Percentiles rank a stretch among this genome's conserved stretches.
phyloP scores from a whole-genome alignment of 805 yeast species.

The Brettanomyces anomalus region DNA sequence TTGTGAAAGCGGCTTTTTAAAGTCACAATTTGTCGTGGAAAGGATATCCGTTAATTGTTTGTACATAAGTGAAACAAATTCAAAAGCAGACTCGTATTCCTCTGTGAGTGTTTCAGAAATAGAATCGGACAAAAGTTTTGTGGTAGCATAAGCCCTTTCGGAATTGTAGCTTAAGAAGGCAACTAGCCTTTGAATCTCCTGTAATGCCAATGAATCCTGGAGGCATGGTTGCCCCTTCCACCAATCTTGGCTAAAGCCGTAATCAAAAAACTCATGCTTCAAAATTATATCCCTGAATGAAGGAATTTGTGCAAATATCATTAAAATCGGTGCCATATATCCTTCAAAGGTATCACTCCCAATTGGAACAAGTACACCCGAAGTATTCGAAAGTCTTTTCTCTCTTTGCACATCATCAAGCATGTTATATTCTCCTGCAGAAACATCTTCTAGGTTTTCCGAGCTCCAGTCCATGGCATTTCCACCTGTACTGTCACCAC shows the following conservation, averaged over 20 bases:
- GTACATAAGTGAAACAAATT: slow-evolving; percentile 18
- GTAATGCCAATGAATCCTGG: slow-evolving; percentile 19
- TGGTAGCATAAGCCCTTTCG: slow-evolving; percentile 30
- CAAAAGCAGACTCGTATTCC: slow-evolving; percentile 22
- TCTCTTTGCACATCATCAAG: slow-evolving; percentile 21
- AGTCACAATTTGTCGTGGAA: slow-evolving; percentile 8
- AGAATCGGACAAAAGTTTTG: slow-evolving; percentile 22
- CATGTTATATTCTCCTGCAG: slow-evolving; percentile 10
- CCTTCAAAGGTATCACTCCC: slow-evolving; percentile 27
- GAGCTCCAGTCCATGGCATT: slow-evolving; percentile 3
- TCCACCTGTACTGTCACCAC: slow-evolving; percentile 1
- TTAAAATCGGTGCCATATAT: slow-evolving; percentile 33
- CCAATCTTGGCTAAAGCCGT: slow-evolving; percentile 32
- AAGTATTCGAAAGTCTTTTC: slow-evolving; percentile 13
- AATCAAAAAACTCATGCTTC: slow-evolving; percentile 22
- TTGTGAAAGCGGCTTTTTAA: slow-evolving; percentile 7
- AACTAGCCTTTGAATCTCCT: slow-evolving; percentile 31
- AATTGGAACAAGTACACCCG: slow-evolving; percentile 29
- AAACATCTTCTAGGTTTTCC: slow-evolving; percentile 3
- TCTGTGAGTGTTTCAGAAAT: slow-evolving; percentile 20
- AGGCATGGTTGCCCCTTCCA: slow-evolving; percentile 25
- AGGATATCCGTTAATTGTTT: slow-evolving; percentile 14
- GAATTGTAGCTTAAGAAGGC: slow-evolving; percentile 29
- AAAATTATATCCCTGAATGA: slow-evolving; percentile 24
- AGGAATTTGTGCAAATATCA: slow-evolving; percentile 30